These are phyloP conservation scores for Mycena sp. DNA, from an alignment of 1,284 basidiomycete genomes.

Conservation along the genomic window DNA sequence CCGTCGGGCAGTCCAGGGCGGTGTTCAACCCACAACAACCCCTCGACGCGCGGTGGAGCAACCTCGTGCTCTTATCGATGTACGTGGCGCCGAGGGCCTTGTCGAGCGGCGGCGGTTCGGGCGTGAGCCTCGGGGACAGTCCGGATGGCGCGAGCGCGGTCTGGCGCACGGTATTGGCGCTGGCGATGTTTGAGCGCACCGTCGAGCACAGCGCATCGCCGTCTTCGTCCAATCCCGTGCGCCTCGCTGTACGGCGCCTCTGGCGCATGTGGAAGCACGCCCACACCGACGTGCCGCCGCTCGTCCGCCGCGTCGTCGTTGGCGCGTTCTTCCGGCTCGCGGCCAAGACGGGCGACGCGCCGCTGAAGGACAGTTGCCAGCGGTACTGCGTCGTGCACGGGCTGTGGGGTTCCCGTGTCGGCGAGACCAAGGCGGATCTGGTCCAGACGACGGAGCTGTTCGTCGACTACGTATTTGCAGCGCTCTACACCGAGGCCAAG, in stretches of 20 bases:
- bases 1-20: slow-evolving; percentile 33
- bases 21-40: slow-evolving; percentile 40
- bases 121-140: slow-evolving; percentile 21
- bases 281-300: slow-evolving; percentile 31
- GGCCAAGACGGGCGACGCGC: slow-evolving; percentile 45
- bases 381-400: slow-evolving; percentile 35
- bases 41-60: slow-evolving; percentile 44
- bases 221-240: slow-evolving; percentile 31
- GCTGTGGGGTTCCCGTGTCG: slow-evolving; percentile 31
- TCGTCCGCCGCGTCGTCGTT: slow-evolving; percentile 45
- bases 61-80: slow-evolving; percentile 46
- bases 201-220: slow-evolving; percentile 3
- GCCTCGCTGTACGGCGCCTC: slow-evolving; percentile 44
- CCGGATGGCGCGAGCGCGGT: slow-evolving; percentile 34
- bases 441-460: slow-evolving; percentile 37
- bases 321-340: slow-evolving; percentile 59
- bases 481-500: background rate
- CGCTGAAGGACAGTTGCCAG: slow-evolving; percentile 45
- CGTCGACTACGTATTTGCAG: slow-evolving; percentile 39
- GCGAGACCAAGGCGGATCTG: slow-evolving; percentile 25
- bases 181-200: slow-evolving; percentile 33
- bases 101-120: slow-evolving; percentile 2
- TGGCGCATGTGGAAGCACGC: slow-evolving; percentile 53
- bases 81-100: slow-evolving; percentile 31
- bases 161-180: slow-evolving; percentile 31